Base-by-base conservation (phyloP, 2,329 filamentous ascomycete species). In the Aspergillus floridensis region DNA sequence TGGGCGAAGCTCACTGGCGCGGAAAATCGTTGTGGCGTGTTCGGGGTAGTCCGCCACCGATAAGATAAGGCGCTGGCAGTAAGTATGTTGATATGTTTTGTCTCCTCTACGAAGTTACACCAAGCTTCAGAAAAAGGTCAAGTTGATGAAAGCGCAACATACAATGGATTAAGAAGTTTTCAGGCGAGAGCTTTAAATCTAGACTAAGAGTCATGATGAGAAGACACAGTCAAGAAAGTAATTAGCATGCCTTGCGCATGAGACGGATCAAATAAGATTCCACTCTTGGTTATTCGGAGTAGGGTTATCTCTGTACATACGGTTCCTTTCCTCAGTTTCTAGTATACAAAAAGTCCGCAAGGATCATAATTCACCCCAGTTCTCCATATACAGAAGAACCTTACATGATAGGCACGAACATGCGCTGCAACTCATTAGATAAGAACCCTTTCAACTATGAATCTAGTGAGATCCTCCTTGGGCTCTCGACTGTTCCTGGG, bases 11-110 rank as follows among this genome's bases (percentile, higher is more conserved):
- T 66, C 59, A 53, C 58, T 58, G 59, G 55, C 50, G 65, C 70
- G 73, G 74, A 76, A 74, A 72, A 75, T 76, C 68, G 68, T 71
- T 73, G 63, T 66, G 63, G 68, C 73, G 68, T 56, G 51, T 47
- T 61, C 59, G 63, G 54, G 61, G 56, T 47, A 44, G 57, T 46
- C 65, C 57, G 70, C 69, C 71, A 72, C 69, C 53, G 70, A 73
- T 74, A 72, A 73, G 69, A 69, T 71, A 72, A 69, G 64, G 59
- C 16, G 14, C 14, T 35, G 11, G 14, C 4, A 16, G 12, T 16
- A 35, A 16, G 12, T 16, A 35, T 35, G 32, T 35, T 35, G 16
- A 12, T 35, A 12, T 16, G 32, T 35, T 35, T 4, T 35, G 14
- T 12, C 11, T 12, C 12, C 1, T 16, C 32, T 12, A 3, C 26